Evolutionary conservation across 192 early-diverging fungal species (phyloP).

Genomic region (Coemansia sp.): DNA sequence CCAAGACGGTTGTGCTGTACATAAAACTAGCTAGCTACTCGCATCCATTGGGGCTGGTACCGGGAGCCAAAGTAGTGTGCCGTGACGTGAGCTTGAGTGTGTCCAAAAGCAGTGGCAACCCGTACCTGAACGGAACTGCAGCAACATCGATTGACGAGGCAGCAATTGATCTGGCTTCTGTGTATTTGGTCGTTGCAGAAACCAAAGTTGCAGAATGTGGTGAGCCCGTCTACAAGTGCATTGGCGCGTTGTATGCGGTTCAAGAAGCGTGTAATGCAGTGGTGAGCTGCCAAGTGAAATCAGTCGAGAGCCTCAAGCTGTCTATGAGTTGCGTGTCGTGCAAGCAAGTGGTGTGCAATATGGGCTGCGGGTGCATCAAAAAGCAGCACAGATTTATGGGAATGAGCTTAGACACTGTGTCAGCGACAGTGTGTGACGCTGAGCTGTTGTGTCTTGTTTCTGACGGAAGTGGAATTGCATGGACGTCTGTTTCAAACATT

Average conservation of each 20-base stretch:
- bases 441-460: constrained; percentile 25
- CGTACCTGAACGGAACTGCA: constrained; percentile 18
- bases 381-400: constrained; percentile 11
- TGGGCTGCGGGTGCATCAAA: constrained; percentile 25
- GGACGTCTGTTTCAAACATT: not conserved
- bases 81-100: constrained; percentile 12
- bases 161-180: not conserved
- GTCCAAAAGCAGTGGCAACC: constrained; percentile 12
- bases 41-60: constrained; percentile 35
- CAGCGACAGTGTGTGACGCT: not conserved
- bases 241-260: not conserved
- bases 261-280: not conserved
- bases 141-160: constrained; percentile 15
- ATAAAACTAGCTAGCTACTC: constrained; percentile 24
- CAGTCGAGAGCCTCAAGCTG: constrained; percentile 14
- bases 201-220: not conserved
- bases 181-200: not conserved
- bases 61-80: constrained; percentile 21
- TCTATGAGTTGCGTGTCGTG: constrained; percentile 17
- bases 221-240: constrained; percentile 4
- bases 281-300: constrained; percentile 14
- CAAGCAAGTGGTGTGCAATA: constrained; percentile 15
- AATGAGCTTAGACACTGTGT: not conserved
- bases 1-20: constrained; percentile 18
- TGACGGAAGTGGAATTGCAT: constrained; percentile 43